Conservation (phyloP, 495 filamentous ascomycete genomes). For the Astrothelium macrocarpum region DNA sequence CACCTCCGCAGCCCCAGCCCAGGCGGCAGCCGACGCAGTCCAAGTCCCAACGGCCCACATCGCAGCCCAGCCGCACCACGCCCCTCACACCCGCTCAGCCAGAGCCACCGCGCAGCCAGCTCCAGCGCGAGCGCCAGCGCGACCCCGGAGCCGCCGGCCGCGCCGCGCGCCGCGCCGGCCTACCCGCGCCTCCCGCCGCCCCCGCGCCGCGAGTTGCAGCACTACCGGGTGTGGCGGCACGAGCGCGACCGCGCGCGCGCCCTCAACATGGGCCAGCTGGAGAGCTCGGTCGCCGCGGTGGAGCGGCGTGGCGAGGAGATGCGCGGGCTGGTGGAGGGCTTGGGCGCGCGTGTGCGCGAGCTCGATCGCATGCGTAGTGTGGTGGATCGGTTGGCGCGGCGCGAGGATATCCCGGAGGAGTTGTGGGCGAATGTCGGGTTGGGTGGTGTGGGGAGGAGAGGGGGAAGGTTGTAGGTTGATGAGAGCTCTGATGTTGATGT, state of each 20-base stretch:
- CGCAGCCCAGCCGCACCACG: background rate
- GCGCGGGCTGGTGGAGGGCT: background rate
- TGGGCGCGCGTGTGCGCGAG: conserved; percentile 28
- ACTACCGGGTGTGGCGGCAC: background rate
- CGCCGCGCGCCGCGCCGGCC: background rate
- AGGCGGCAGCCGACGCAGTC: background rate
- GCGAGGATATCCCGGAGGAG: conserved; percentile 63
- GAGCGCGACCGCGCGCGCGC: no score
- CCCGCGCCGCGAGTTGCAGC: background rate
- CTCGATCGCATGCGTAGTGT: conserved; percentile 59
- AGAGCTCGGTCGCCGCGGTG: background rate
- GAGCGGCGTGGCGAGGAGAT: background rate
- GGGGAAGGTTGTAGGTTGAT: background rate
- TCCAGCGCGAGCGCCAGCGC: background rate
- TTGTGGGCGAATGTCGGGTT: conserved; percentile 70
- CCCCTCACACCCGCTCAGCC: background rate
- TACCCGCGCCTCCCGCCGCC: background rate
- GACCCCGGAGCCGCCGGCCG: background rate
- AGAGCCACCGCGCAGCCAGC: background rate
- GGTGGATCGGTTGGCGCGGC: conserved; percentile 51
- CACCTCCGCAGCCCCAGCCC: conserved; percentile 2
- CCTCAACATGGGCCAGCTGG: no score
- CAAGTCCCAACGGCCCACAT: background rate
- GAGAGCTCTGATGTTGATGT: no score
- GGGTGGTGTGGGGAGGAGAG: background rate